Evolutionary conservation across 129 eudicot genomes (phyloP), one percentile per base, ranked within the genome.

Genomic region (Logfia minima): DNA sequence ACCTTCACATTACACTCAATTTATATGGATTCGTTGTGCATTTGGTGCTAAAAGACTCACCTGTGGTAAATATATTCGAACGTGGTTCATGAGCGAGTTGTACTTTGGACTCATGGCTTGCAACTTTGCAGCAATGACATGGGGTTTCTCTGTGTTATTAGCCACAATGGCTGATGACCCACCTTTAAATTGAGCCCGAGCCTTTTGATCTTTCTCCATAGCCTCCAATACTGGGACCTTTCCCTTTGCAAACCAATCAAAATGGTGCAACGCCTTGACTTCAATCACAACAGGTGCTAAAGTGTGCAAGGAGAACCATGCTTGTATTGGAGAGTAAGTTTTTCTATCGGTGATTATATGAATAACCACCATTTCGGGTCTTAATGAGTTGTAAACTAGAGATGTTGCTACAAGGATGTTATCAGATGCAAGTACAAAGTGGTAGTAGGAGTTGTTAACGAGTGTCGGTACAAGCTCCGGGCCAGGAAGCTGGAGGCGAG

Each of bases 161-260:
- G 93, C 88, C 23, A 94, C 93, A 62, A 91, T 91, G n/a, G 96
- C 93, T 1, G 90, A 86, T 64, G 96, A 90, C 23, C 98, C 96
- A 37, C 96, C 97, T 79, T 96, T 86, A 75, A 91, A 88, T 76
- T 80, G 86, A 51, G 97, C 84, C 45, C 98, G 72, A 37, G 76
- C 97, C 82, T 81, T 85, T 58, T 89, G 97, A 68, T 93, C 98
- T 35, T 93, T 93, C 80, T 91, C 96, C 97, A 93, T 91, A 26
- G 93, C 93, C 76, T 92, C 98, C 86, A 94, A 83, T 21, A 91
- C 97, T 1, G 97, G 96, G 66, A 91, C 89, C 77, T 91, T 89
- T 56, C 98, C 98, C 79, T 88, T 89, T 18, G 97, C 80, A 41
- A 94, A 84, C 98, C 98, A 94, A 76, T 94, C 98, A 79, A 94